phyloP scores from a whole-genome alignment of 2,329 filamentous ascomycete genomes.

The Sphaerostilbella broomeana region DNA sequence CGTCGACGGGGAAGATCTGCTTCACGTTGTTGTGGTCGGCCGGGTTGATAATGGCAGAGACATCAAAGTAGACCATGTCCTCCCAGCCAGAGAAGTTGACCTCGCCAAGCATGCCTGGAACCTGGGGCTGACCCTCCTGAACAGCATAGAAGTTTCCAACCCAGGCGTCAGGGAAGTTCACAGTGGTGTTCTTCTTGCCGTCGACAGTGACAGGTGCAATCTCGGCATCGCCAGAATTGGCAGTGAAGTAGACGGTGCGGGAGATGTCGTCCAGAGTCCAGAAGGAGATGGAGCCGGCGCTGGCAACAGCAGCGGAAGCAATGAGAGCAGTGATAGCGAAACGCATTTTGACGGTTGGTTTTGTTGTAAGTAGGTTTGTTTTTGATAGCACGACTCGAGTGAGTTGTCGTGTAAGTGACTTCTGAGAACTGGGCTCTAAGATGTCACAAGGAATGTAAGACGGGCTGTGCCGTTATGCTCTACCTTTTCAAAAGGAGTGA shows the following conservation, averaged over 20 bases:
- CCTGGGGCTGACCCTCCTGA: slow-evolving; percentile 35
- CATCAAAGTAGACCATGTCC: slow-evolving; percentile 49
- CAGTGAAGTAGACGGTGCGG: slow-evolving; percentile 47
- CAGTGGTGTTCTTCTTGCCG: slow-evolving; percentile 32
- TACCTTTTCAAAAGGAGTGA: slow-evolving; percentile 13
- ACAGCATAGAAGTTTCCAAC: slow-evolving; percentile 47
- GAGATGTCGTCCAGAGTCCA: slow-evolving; percentile 47
- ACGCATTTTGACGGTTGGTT: slow-evolving; percentile 43
- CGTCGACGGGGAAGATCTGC: slow-evolving; percentile 42
- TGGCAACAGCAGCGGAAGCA: slow-evolving; percentile 36
- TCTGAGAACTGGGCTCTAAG: slow-evolving; percentile 18
- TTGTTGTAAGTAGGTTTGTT: slow-evolving; percentile 12
- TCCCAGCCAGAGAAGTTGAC: slow-evolving; percentile 42
- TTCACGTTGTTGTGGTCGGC: slow-evolving; percentile 46
- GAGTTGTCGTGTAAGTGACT: slow-evolving; percentile 22
- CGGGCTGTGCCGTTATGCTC: slow-evolving; percentile 12
- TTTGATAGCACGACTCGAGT: slow-evolving; percentile 10
- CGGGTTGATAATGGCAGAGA: slow-evolving; percentile 51
- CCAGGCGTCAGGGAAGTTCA: slow-evolving; percentile 39
- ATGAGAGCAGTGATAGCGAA: slow-evolving; percentile 42
- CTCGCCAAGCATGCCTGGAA: slow-evolving; percentile 48
- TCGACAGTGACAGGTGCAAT: slow-evolving; percentile 35
- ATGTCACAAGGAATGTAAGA: background rate
- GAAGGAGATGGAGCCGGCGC: slow-evolving; percentile 50
- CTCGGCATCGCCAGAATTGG: slow-evolving; percentile 30